Conservation (phyloP, 2,329 filamentous ascomycete species). For the Trichoderma afroharzianum region DNA sequence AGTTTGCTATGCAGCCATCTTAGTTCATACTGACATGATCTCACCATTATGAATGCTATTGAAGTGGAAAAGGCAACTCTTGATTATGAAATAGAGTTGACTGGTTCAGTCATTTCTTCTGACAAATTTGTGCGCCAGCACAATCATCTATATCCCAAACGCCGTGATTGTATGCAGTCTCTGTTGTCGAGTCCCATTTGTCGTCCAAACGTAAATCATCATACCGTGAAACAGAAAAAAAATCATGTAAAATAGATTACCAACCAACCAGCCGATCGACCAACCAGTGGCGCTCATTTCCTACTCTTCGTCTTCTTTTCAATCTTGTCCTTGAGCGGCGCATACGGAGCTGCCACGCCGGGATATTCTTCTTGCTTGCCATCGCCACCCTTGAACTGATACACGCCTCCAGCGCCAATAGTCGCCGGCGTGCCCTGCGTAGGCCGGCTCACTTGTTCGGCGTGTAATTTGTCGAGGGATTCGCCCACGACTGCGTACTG, state of each 20-base stretch:
- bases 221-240: background rate
- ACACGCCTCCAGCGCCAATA: conserved; percentile 43
- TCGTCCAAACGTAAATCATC: background rate
- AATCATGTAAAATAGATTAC: background rate
- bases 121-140: background rate
- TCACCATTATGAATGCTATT: background rate
- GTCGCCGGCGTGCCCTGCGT: conserved; percentile 50
- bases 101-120: background rate
- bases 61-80: background rate
- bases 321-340: conserved; percentile 50
- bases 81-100: background rate
- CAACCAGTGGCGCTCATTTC: conserved; percentile 21
- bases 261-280: background rate
- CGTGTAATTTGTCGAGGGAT: conserved; percentile 77
- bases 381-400: conserved; percentile 47
- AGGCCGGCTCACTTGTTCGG: conserved; percentile 69
- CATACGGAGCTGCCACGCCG: conserved; percentile 56
- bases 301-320: conserved; percentile 36
- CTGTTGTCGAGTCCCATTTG: background rate
- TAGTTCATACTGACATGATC: background rate
- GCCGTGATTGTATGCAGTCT: conserved; percentile 7
- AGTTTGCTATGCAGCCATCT: background rate
- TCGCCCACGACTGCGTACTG: conserved; percentile 85
- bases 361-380: conserved; percentile 43
- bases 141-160: conserved; percentile 2